A percentile compares a stretch with the other conserved stretches of the same genome.
phyloP scores from a whole-genome alignment of 345 rosid genomes.

The Durio zibethinus region DNA sequence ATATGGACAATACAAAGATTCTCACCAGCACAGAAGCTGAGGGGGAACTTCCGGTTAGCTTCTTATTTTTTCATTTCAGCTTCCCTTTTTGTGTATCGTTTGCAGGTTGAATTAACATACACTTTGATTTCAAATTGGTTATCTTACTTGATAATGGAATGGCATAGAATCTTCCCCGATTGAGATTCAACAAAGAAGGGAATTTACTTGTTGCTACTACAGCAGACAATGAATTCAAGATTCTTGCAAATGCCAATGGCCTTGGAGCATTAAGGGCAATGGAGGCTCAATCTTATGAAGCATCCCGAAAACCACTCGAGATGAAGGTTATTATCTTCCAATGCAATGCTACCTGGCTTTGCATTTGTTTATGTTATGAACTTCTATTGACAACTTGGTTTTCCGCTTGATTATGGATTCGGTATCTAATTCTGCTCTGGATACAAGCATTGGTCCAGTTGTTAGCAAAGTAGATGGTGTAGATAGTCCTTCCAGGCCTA shows the following conservation, averaged over 20 bases:
- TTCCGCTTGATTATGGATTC: slow-evolving; percentile 15
- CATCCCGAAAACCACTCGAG: slow-evolving; percentile 36
- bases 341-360: background rate
- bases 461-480: slow-evolving; percentile 46
- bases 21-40: slow-evolving; percentile 59
- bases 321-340: slow-evolving; percentile 25
- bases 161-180: slow-evolving; percentile 48
- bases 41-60: slow-evolving; percentile 61
- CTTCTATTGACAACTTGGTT: slow-evolving; percentile 4
- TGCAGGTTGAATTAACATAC: background rate
- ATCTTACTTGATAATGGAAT: slow-evolving; percentile 17
- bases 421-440: slow-evolving; percentile 45
- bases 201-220: slow-evolving; percentile 61
- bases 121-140: background rate
- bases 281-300: slow-evolving; percentile 48
- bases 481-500: slow-evolving; percentile 47
- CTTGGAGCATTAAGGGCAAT: slow-evolving; percentile 42
- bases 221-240: slow-evolving; percentile 55
- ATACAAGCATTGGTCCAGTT: slow-evolving; percentile 35
- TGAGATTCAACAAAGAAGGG: slow-evolving; percentile 78
- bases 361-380: background rate
- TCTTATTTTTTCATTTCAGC: slow-evolving; percentile 6
- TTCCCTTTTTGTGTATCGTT: background rate
- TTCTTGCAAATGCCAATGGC: slow-evolving; percentile 62
- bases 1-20: slow-evolving; percentile 58